Base-by-base conservation (phyloP, 2,329 filamentous ascomycete species). In the Thelonectria rubi region DNA sequence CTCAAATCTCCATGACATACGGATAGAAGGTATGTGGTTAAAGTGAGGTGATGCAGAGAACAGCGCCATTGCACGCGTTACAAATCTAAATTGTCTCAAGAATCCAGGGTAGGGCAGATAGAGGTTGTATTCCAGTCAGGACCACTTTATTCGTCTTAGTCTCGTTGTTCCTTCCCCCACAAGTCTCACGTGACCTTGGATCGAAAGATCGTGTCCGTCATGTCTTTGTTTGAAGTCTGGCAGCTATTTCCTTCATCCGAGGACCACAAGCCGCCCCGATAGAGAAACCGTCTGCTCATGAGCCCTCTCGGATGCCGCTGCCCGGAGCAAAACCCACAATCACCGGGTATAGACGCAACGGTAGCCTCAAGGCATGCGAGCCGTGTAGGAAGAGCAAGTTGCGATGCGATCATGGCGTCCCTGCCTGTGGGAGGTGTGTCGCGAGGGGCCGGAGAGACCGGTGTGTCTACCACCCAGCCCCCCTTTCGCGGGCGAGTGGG, bases 331-430 rank as follows among this genome's bases (percentile, higher is more conserved):
- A 5, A 39, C 26, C 18, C 32, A n/a, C 30, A 18, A 37, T 34
- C 20, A 49, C 34, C 20, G 54, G 54, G 20, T 57, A 57, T 20
- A 34, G 54, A n/a, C 54, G 54, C 5, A 57, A 57, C 32, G 54
- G 54, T 12, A 57, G 48, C 17, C 20, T 57, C n/a, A 49, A 21
- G 15, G 42, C 54, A 7, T 57, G 54, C 12, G 54, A 57, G 46
- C 54, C 54, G 1, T 57, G 54, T 18, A 57, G 54, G 46, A 57
- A 57, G 39, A 57, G 46, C 24, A 57, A 57, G 10, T 18, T 57
- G 9, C 34, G 54, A 50, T 57, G 54, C 24, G 54, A 57, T 10
- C 54, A 57, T 34, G 46, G 24, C 15, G 17, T 57, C 20, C 54
- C 46, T 21, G 39, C 40, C 5, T 57, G 54, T 32, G 54, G 54